Evolutionary conservation across 495 filamentous ascomycete species (phyloP).

Genomic region (Penicillium antarcticum): DNA sequence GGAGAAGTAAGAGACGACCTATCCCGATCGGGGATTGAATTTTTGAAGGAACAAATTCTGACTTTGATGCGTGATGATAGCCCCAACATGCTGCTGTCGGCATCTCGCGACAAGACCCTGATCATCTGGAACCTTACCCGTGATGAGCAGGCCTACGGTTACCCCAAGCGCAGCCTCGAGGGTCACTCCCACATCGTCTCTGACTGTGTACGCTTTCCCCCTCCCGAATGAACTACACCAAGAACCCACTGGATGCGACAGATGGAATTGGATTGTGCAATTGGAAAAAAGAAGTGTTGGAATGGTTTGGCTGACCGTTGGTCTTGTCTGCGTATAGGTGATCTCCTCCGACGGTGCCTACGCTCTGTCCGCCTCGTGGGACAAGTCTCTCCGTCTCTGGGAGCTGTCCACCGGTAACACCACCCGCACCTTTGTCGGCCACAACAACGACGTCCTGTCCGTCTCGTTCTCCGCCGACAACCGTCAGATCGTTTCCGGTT

Average conservation of each 20-base stretch:
- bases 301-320: slow-evolving; percentile 33
- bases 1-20: slow-evolving; percentile 75
- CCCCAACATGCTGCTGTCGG: slow-evolving; percentile 99
- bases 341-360: slow-evolving; percentile 99
- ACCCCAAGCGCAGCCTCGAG: slow-evolving; percentile 97
- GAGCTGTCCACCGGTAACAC: slow-evolving; percentile 95
- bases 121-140: slow-evolving; percentile 99
- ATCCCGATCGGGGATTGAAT: slow-evolving; percentile 24
- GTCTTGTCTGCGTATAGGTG: slow-evolving; percentile 58
- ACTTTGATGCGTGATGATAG: slow-evolving; percentile 49
- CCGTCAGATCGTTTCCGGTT: slow-evolving; percentile 99
- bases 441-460: slow-evolving; percentile 99
- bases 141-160: slow-evolving; percentile 94
- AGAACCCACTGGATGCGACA: slow-evolving; percentile 14
- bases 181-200: slow-evolving; percentile 99
- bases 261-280: slow-evolving; percentile 9
- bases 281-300: slow-evolving; percentile 10
- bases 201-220: slow-evolving; percentile 81
- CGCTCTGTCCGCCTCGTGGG: slow-evolving; percentile 97
- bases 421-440: slow-evolving; percentile 96
- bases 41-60: slow-evolving; percentile 30
- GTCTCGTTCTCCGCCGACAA: slow-evolving; percentile 99
- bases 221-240: slow-evolving; percentile 11
- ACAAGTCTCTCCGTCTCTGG: slow-evolving; percentile 99
- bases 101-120: slow-evolving; percentile 93